phyloP scores from a whole-genome alignment of 768 basidiomycete species.

The Suillus americanus region DNA sequence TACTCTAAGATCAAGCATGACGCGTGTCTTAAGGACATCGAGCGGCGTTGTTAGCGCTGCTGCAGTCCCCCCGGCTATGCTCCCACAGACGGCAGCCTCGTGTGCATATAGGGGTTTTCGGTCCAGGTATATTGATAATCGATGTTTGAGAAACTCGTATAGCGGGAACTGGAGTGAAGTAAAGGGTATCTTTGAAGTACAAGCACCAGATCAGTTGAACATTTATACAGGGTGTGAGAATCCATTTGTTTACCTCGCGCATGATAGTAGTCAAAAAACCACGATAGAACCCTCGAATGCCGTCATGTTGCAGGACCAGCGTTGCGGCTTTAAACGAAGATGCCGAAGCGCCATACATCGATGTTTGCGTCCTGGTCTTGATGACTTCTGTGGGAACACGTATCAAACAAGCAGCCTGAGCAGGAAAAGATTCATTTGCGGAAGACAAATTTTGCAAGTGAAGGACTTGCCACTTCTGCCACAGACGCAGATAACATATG shows the following conservation, averaged over 20 bases:
- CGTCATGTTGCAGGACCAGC: constrained; percentile 57
- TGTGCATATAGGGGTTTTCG: constrained; percentile 62
- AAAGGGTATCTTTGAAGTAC: constrained; percentile 80
- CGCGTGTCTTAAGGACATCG: constrained; percentile 94
- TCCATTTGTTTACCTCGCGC: constrained; percentile 47
- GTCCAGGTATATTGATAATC: constrained; percentile 53
- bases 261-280: constrained; percentile 83
- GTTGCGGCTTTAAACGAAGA: constrained; percentile 64
- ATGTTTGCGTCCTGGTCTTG: constrained; percentile 90
- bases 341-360: constrained; percentile 58
- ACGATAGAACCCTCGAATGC: constrained; percentile 79
- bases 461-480: constrained; percentile 53
- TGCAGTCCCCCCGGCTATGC: constrained; percentile 86
- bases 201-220: constrained; percentile 10
- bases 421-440: constrained; percentile 12
- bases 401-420: constrained; percentile 82
- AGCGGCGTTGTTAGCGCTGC: constrained; percentile 91
- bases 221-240: not conserved
- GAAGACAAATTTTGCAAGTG: constrained; percentile 11
- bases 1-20: constrained; percentile 92
- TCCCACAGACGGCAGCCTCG: constrained; percentile 87
- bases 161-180: constrained; percentile 95
- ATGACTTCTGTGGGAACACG: constrained; percentile 96
- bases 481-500: constrained; percentile 60
- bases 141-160: constrained; percentile 83